These are phyloP conservation scores for Hymenoscyphus linearis DNA, from an alignment of 2,329 filamentous ascomycete species.

Conservation along the genomic window DNA sequence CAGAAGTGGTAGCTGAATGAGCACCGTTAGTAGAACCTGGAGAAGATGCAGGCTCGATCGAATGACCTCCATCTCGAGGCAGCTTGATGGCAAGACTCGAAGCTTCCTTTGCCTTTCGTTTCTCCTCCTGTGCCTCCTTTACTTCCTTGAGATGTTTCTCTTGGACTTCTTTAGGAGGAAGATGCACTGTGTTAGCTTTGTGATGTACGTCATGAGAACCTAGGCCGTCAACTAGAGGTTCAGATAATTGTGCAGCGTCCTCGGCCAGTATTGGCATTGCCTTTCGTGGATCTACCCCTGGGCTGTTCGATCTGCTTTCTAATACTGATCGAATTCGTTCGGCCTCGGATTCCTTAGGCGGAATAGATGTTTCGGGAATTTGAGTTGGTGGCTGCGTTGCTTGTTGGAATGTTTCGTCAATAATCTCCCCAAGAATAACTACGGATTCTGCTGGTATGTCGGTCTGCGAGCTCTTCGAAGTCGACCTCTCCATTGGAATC, in stretches of 20 bases:
- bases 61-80: conserved; percentile 34
- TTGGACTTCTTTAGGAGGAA: conserved; percentile 45
- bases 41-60: conserved; percentile 46
- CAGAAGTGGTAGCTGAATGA: conserved; percentile 68
- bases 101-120: conserved; percentile 23
- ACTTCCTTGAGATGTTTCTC: conserved; percentile 39
- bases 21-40: conserved; percentile 61
- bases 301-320: conserved; percentile 29
- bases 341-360: conserved; percentile 20
- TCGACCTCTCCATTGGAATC: conserved; percentile 21
- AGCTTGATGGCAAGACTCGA: conserved; percentile 33
- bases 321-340: conserved; percentile 23
- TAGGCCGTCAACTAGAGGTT: conserved; percentile 22
- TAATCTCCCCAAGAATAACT: conserved; percentile 20
- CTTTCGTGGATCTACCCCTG: conserved; percentile 30
- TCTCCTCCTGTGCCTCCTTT: conserved; percentile 33
- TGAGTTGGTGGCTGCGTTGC: conserved; percentile 14
- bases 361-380: conserved; percentile 10
- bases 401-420: conserved; percentile 23
- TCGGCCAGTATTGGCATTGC: conserved; percentile 32
- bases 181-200: conserved; percentile 35
- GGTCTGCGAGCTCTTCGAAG: conserved; percentile 31
- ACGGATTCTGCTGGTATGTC: conserved; percentile 23
- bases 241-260: conserved; percentile 30
- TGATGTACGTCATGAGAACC: conserved; percentile 23